Percentiles rank a stretch among this genome's conserved stretches.
Conservation (phyloP, 192 early-diverging fungal species). For the Radiomyces spectabilis region DNA sequence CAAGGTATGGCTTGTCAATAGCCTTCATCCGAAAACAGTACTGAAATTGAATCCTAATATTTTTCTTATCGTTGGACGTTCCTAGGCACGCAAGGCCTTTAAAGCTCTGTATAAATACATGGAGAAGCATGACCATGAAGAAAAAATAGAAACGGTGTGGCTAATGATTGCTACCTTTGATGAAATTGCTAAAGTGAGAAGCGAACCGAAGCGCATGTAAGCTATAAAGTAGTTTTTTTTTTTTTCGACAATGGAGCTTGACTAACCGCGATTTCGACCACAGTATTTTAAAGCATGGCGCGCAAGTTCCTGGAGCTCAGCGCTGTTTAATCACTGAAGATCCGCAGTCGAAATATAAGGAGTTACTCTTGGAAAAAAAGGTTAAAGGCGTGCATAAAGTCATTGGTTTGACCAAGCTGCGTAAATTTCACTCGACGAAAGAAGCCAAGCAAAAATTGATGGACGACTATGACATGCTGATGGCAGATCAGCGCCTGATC, state of each 20-base stretch:
- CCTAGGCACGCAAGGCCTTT: constrained; percentile 11
- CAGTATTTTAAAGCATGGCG: constrained; percentile 49
- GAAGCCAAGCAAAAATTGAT: constrained; percentile 75
- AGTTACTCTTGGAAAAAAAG: constrained; percentile 53
- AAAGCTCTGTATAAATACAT: constrained; percentile 12
- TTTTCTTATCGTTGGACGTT: no score
- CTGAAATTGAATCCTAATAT: no score
- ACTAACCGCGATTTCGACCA: no score
- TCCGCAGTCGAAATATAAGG: constrained; percentile 71
- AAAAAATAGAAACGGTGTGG: constrained; percentile 8
- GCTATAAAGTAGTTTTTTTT: background rate
- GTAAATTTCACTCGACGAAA: constrained; percentile 68
- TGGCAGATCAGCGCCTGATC: constrained; percentile 79
- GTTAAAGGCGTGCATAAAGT: constrained; percentile 65
- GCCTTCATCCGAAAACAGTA: no score
- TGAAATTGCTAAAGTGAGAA: background rate
- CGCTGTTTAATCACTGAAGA: constrained; percentile 90
- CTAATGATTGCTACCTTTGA: constrained; percentile 6
- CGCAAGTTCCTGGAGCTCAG: constrained; percentile 55
- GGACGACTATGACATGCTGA: constrained; percentile 75
- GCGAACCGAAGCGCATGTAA: constrained; percentile 7
- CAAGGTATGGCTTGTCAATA: no score
- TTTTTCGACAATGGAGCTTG: no score
- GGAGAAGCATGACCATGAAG: background rate
- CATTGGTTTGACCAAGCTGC: constrained; percentile 71